phyloP scores from a whole-genome alignment of 352 stramenopile genomes.

The Phytophthora hybrid region DNA sequence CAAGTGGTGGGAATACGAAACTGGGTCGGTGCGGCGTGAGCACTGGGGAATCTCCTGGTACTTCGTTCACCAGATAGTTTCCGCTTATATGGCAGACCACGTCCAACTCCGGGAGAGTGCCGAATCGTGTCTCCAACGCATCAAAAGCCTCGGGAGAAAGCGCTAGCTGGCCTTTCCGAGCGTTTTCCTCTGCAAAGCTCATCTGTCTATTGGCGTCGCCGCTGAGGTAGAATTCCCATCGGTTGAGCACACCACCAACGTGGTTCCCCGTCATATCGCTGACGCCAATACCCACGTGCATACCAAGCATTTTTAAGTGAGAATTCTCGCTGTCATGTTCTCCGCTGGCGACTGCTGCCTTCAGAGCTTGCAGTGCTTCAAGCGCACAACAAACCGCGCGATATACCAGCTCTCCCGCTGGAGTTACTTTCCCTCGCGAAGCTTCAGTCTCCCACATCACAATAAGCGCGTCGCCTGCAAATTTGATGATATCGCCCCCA shows the following conservation, averaged over 20 bases:
- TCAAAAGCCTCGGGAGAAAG: constrained; percentile 65
- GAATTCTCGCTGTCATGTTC: constrained; percentile 20
- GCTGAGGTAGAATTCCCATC: constrained; percentile 90
- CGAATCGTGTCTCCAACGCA: constrained; percentile 41
- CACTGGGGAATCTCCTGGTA: constrained; percentile 9
- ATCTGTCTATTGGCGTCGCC: constrained; percentile 87
- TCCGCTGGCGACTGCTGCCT: constrained; percentile 19
- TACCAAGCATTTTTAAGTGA: constrained; percentile 53
- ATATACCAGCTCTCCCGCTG: constrained; percentile 60
- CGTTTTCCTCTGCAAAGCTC: constrained; percentile 74
- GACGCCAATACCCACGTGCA: constrained; percentile 87
- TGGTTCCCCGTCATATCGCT: constrained; percentile 82
- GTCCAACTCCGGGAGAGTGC: constrained; percentile 29
- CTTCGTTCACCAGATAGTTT: constrained; percentile 57
- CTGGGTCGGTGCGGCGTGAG: background rate
- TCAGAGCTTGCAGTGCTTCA: constrained; percentile 59
- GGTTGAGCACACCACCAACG: constrained; percentile 81
- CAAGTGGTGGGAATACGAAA: constrained; percentile 4
- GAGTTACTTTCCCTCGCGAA: constrained; percentile 42
- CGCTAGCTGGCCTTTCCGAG: constrained; percentile 76
- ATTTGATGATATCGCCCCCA: constrained; percentile 86
- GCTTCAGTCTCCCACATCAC: constrained; percentile 84
- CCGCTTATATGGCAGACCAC: constrained; percentile 43
- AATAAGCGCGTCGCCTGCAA: constrained; percentile 82
- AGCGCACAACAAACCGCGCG: constrained; percentile 66